A percentile compares a stretch with the other conserved stretches of the same genome.
phyloP scores from a whole-genome alignment of 208 protist genomes.

The Acanthamoeba pearcei region DNA sequence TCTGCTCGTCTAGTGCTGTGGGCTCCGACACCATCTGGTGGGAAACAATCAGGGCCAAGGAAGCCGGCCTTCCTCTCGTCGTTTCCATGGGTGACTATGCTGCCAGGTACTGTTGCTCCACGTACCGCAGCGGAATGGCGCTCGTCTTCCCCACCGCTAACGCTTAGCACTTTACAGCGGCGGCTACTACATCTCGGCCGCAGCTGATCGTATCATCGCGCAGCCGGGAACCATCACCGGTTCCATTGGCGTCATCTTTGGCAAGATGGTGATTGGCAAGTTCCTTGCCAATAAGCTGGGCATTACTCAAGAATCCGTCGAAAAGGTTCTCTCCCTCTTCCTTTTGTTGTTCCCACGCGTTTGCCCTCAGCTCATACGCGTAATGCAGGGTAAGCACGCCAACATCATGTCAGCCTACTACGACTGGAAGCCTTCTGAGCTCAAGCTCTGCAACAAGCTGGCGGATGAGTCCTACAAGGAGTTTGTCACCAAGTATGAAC shows the following conservation, averaged over 20 bases:
- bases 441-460: background rate
- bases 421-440: slow-evolving; percentile 22
- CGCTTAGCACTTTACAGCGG: slow-evolving; percentile 7
- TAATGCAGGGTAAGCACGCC: background rate
- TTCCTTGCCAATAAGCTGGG: slow-evolving; percentile 53
- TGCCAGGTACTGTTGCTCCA: slow-evolving; percentile 9
- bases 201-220: slow-evolving; percentile 46
- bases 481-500: background rate
- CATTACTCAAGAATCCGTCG: slow-evolving; percentile 38
- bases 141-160: background rate
- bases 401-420: background rate
- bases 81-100: slow-evolving; percentile 73
- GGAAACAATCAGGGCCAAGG: slow-evolving; percentile 55
- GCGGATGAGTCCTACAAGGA: slow-evolving; percentile 12
- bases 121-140: background rate
- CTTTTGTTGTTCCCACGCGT: background rate
- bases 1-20: slow-evolving; percentile 23
- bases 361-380: background rate
- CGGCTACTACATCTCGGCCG: slow-evolving; percentile 44
- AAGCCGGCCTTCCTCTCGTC: slow-evolving; percentile 21
- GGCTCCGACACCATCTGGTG: slow-evolving; percentile 69
- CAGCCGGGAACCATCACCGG: slow-evolving; percentile 62
- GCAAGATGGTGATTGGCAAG: slow-evolving; percentile 21
- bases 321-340: background rate
- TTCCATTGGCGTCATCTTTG: slow-evolving; percentile 63